Evolutionary conservation across 2,329 filamentous ascomycete genomes (phyloP).

Genomic region (Dothidotthia symphoricarpi): DNA sequence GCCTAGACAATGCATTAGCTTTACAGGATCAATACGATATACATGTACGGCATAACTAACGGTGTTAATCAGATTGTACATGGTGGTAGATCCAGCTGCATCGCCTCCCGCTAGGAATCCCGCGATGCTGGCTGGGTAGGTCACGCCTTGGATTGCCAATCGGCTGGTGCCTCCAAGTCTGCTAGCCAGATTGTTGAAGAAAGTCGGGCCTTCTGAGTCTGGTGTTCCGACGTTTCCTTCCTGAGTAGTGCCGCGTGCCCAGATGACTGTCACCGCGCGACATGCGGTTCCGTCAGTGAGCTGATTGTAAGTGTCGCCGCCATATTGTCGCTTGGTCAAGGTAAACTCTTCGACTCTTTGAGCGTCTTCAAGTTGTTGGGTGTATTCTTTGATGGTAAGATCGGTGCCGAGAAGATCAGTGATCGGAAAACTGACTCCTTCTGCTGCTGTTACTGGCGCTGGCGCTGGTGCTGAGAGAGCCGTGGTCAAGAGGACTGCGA

Average conservation of each 20-base stretch:
- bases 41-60: too few relatives aligned
- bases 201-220: slow-evolving; percentile 47
- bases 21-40: too few relatives aligned
- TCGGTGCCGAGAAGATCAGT: slow-evolving; percentile 25
- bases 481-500: slow-evolving; percentile 15
- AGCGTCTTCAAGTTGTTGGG: slow-evolving; percentile 18
- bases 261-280: slow-evolving; percentile 53
- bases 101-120: slow-evolving; percentile 52
- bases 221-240: slow-evolving; percentile 52
- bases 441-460: slow-evolving; percentile 6
- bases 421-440: slow-evolving; percentile 25
- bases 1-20: slow-evolving; percentile 10
- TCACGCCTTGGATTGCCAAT: slow-evolving; percentile 56
- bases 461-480: slow-evolving; percentile 19
- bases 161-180: slow-evolving; percentile 43
- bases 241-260: slow-evolving; percentile 56
- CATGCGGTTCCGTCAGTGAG: slow-evolving; percentile 39
- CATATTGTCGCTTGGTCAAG: slow-evolving; percentile 19
- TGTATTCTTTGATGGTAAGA: slow-evolving; percentile 26
- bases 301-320: slow-evolving; percentile 30
- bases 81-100: slow-evolving; percentile 43
- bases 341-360: slow-evolving; percentile 6
- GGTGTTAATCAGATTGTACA: slow-evolving; percentile 41
- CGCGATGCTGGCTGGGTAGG: slow-evolving; percentile 47
- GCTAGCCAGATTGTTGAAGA: slow-evolving; percentile 49